Evolutionary conservation across 1,284 basidiomycete species (phyloP).

Genomic region (Coniferiporia weirii): DNA sequence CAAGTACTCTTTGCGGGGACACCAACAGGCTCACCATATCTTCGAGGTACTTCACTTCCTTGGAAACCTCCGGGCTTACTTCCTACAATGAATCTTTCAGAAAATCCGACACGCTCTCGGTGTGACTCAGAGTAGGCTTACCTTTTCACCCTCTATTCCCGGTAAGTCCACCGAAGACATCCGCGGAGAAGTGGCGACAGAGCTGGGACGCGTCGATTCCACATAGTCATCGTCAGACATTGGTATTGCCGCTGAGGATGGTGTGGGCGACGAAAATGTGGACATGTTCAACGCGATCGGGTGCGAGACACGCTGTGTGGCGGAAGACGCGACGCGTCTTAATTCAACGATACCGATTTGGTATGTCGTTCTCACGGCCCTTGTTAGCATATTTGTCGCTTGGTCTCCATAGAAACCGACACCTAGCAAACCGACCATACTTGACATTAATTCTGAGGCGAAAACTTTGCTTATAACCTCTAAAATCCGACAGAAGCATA

Average conservation of each 20-base stretch:
- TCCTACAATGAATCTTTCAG: neutral
- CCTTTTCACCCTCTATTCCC: constrained; percentile 9
- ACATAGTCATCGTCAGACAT: constrained; percentile 12
- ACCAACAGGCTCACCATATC: constrained; percentile 14
- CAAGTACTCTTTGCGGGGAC: neutral
- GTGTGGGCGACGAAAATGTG: constrained; percentile 7
- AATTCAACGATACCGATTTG: too few relatives aligned
- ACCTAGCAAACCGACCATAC: too few relatives aligned
- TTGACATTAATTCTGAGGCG: too few relatives aligned
- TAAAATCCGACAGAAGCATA: too few relatives aligned
- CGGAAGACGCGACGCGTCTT: neutral
- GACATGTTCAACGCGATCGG: neutral
- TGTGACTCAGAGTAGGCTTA: neutral
- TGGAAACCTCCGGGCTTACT: neutral
- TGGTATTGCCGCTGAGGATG: neutral
- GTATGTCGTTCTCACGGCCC: too few relatives aligned
- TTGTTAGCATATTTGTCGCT: too few relatives aligned
- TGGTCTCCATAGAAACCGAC: too few relatives aligned
- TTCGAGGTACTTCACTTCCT: constrained; percentile 16
- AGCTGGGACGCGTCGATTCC: constrained; percentile 16
- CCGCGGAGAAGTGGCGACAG: constrained; percentile 7
- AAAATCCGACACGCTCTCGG: neutral
- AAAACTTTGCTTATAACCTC: too few relatives aligned
- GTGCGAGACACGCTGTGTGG: neutral
- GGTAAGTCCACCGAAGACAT: neutral